These are phyloP conservation scores for Hypoxylon fragiforme DNA, from an alignment of 495 filamentous ascomycete genomes.

Conservation along the genomic window DNA sequence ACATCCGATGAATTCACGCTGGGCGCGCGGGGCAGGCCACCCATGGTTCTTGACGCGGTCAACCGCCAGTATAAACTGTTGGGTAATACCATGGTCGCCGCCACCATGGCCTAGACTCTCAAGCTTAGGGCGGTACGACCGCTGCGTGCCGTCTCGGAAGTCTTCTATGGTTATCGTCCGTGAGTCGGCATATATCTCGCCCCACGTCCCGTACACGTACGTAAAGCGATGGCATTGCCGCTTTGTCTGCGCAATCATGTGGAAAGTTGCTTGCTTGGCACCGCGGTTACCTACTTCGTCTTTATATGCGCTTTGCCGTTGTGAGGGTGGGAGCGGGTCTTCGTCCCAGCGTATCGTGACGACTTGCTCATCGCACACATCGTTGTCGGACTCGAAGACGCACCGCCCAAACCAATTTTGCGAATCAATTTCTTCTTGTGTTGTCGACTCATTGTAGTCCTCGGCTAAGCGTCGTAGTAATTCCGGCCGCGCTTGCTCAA, in stretches of 20 bases:
- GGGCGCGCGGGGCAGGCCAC: slow-evolving; percentile 70
- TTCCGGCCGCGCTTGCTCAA: slow-evolving; percentile 42
- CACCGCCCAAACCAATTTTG: slow-evolving; percentile 90
- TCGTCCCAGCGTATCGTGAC: slow-evolving; percentile 87
- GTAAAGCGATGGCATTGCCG: slow-evolving; percentile 82
- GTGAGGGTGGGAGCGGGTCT: slow-evolving; percentile 45
- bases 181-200: slow-evolving; percentile 83
- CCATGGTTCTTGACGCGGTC: slow-evolving; percentile 73
- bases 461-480: slow-evolving; percentile 60
- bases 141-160: slow-evolving; percentile 60
- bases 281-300: slow-evolving; percentile 50
- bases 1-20: slow-evolving; percentile 75
- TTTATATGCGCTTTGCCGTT: neutral
- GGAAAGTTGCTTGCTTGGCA: slow-evolving; percentile 84
- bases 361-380: slow-evolving; percentile 87
- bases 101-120: slow-evolving; percentile 74
- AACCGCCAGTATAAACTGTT: slow-evolving; percentile 79
- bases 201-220: slow-evolving; percentile 78
- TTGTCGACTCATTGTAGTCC: slow-evolving; percentile 63
- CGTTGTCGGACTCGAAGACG: slow-evolving; percentile 89
- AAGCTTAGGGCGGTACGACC: slow-evolving; percentile 55
- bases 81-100: slow-evolving; percentile 80
- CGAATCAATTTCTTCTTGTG: slow-evolving; percentile 57
- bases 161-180: slow-evolving; percentile 64
- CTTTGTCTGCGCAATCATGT: slow-evolving; percentile 92